Percentiles rank a stretch among this genome's conserved stretches.
phyloP scores from a whole-genome alignment of 257 asterid genomes.

The Nicotiana paniculata region DNA sequence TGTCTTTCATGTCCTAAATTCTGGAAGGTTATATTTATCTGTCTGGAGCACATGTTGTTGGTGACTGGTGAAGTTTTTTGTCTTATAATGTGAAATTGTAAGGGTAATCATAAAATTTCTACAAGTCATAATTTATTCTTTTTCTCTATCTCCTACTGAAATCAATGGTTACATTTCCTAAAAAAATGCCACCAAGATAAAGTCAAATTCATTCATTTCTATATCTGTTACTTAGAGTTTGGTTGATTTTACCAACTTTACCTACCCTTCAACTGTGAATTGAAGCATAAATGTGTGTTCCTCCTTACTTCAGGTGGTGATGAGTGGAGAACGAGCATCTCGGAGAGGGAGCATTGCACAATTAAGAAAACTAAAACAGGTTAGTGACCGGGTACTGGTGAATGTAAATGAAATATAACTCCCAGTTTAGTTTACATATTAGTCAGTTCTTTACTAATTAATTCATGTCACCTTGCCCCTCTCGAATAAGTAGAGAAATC shows the following conservation, averaged over 20 bases:
- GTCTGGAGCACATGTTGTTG: not conserved
- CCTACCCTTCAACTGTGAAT: constrained; percentile 11
- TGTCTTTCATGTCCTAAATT: constrained; percentile 21
- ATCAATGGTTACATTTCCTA: not conserved
- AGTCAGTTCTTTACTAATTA: not conserved
- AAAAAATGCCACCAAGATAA: not conserved
- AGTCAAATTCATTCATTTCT: not conserved
- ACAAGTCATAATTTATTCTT: not conserved
- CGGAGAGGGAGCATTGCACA: constrained; percentile 75
- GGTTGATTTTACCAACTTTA: not conserved
- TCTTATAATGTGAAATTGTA: not conserved
- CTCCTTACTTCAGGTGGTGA: constrained; percentile 46
- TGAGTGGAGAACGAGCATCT: constrained; percentile 79
- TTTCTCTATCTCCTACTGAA: not conserved
- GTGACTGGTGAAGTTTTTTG: not conserved
- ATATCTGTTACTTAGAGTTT: not conserved
- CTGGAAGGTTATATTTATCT: constrained; percentile 18
- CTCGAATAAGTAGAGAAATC: constrained; percentile 56
- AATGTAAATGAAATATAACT: not conserved
- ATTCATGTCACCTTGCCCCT: not conserved
- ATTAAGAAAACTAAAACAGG: constrained; percentile 80
- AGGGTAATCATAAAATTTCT: not conserved
- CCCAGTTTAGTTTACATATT: not conserved
- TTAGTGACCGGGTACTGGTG: constrained; percentile 19
- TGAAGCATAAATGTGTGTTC: constrained; percentile 14